Conservation (phyloP, 108 stramenopile species). For the Parietichytrium sp. region DNA sequence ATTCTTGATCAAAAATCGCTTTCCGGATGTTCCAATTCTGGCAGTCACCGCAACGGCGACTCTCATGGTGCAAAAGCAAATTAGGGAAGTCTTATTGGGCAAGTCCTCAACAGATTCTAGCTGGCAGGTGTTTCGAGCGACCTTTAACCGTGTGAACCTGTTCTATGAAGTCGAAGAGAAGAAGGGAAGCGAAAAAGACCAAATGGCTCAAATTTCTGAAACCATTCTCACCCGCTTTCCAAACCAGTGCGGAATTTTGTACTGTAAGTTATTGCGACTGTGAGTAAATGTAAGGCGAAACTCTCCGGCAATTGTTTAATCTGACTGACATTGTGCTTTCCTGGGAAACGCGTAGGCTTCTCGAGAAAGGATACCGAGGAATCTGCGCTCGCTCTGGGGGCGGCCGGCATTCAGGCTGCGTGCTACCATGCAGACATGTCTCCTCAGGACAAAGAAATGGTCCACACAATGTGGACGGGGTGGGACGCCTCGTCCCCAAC, state of each 20-base stretch:
- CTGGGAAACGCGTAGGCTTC: too few relatives aligned
- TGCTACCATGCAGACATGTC: conserved; percentile 92
- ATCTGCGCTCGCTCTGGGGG: conserved; percentile 68
- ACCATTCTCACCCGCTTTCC: conserved; percentile 68
- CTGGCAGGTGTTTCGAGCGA: conserved; percentile 68
- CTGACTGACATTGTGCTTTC: conserved; percentile 58
- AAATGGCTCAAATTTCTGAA: conserved; percentile 71
- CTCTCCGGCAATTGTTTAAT: background rate
- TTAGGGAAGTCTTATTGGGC: conserved; percentile 79
- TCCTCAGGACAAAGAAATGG: conserved; percentile 39
- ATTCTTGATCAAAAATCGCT: conserved; percentile 72
- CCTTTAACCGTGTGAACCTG: conserved; percentile 91
- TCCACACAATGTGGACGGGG: conserved; percentile 30
- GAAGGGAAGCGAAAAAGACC: conserved; percentile 63
- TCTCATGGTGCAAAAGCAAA: conserved; percentile 83
- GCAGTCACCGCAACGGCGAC: conserved; percentile 96
- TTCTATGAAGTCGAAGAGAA: conserved; percentile 87
- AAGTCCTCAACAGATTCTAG: conserved; percentile 11
- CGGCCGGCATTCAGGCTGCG: conserved; percentile 70
- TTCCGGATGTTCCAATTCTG: conserved; percentile 89
- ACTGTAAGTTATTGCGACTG: too few relatives aligned
- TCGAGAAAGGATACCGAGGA: conserved; percentile 89
- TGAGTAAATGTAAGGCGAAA: background rate
- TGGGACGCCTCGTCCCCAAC: conserved; percentile 74
- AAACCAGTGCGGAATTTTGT: conserved; percentile 87